Evolutionary conservation across 345 rosid genomes (phyloP), one percentile per base, ranked within the genome.

Genomic region (Angophora floribunda): DNA sequence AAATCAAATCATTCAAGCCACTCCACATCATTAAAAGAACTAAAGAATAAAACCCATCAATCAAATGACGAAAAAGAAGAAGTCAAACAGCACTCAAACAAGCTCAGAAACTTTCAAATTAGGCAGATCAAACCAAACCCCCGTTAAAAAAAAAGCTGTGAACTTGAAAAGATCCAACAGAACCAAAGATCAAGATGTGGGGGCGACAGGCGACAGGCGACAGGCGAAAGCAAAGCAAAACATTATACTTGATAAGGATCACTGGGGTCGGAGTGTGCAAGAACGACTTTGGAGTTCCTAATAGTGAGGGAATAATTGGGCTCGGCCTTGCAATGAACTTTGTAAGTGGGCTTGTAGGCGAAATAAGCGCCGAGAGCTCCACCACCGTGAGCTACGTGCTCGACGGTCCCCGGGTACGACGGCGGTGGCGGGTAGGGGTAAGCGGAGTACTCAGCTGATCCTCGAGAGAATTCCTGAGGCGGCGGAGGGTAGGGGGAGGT

Each of bases 301-400:
- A 97, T 90, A 19, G 96, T 93, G 65, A 97, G 94, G 59, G 89
- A 87, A 86, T 91, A 95, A 70, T 93, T 86, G 50, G 96, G 96
- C 36, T 89, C 91, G 22, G 98, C 97, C 91, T 95, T 96, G 86
- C 93, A 93, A 85, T 90, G 94, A 88, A 96, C 95, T 92, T 91
- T 95, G 63, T 89, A 89, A 36, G 95, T 91, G 28, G 93, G 90
- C 49, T 92, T 96, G 7, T 89, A 91, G 21, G 95, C 91, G 45
- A 96, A 90, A 26, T 92, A 92, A 13, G 95, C 41, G 49, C 44
- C 91, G 26, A 52, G 51, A 50, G 49, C 85, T 14, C 21, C 86
- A 63, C 86, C 89, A 41, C 44, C 88, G 85, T 91, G 93, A 88
- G 93, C 90, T 85, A 91, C 93, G 87, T 93, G 94, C 65, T 65